Evolutionary conservation across 208 protist genomes (phyloP).

Genomic region (Leishmania gerbilli): DNA sequence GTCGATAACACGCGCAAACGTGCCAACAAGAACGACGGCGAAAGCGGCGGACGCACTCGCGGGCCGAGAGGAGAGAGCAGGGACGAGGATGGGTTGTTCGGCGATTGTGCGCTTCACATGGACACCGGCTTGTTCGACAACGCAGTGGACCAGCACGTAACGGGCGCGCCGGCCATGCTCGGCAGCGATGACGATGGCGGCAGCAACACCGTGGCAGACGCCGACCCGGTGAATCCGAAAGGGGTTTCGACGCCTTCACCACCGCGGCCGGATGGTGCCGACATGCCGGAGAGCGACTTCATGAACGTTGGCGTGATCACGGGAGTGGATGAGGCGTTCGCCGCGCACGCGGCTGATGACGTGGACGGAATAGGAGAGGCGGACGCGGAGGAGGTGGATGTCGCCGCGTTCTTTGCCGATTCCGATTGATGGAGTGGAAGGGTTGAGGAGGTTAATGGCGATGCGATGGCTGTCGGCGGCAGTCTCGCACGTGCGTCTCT

Average conservation of each 20-base stretch:
- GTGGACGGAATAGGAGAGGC: constrained; percentile 9
- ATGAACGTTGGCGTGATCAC: background rate
- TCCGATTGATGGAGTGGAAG: constrained; percentile 33
- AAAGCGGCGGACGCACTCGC: background rate
- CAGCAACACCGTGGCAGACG: constrained; percentile 12
- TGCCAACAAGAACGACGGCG: background rate
- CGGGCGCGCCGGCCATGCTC: background rate
- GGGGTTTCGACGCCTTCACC: background rate
- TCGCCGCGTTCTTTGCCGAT: constrained; percentile 62
- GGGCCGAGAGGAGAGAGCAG: background rate
- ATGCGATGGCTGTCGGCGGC: background rate
- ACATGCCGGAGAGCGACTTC: background rate
- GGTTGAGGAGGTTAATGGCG: background rate
- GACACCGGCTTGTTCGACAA: background rate
- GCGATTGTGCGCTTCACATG: background rate
- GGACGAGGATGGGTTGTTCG: background rate
- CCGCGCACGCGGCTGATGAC: background rate
- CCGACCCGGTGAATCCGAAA: background rate
- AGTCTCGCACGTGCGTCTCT: background rate
- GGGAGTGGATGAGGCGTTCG: constrained; percentile 4
- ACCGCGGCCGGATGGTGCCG: background rate
- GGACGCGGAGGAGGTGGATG: constrained; percentile 37
- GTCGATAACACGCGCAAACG: background rate
- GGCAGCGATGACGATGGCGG: constrained; percentile 4
- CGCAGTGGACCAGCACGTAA: background rate